Conservation (phyloP, 108 stramenopile species). For the Cafeteria roenbergensis region DNA sequence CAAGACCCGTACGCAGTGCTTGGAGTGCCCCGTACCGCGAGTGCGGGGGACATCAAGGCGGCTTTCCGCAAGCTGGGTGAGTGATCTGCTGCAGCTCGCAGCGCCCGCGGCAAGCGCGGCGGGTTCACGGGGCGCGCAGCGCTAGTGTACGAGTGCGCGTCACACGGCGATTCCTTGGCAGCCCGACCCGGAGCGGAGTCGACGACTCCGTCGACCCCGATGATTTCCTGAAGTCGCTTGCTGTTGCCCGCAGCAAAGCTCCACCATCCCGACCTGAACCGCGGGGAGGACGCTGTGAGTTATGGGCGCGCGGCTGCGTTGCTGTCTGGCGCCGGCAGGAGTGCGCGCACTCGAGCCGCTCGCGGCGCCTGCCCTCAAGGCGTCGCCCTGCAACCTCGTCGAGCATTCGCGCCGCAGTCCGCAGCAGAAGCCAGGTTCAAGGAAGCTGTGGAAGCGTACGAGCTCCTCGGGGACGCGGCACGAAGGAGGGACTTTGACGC, state of each 20-base stretch:
- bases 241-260: not conserved
- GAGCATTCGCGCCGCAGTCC: not conserved
- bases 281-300: not conserved
- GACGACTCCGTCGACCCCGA: too few relatives aligned
- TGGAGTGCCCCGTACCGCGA: not conserved
- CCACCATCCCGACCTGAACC: slow-evolving; percentile 3
- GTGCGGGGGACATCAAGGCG: not conserved
- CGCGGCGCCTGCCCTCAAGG: not conserved
- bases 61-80: slow-evolving; percentile 1
- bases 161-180: too few relatives aligned
- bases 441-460: not conserved
- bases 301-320: not conserved
- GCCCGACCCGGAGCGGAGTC: too few relatives aligned
- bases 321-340: too few relatives aligned
- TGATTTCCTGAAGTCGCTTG: not conserved
- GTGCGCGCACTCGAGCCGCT: too few relatives aligned
- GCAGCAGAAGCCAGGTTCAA: slow-evolving; percentile 2
- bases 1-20: slow-evolving; percentile 1
- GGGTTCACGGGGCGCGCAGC: too few relatives aligned
- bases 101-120: too few relatives aligned
- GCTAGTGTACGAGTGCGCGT: too few relatives aligned
- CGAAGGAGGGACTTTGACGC: not conserved
- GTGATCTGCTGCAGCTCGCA: not conserved
- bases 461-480: not conserved
- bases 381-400: not conserved